Percentiles rank a stretch among this genome's conserved stretches.
phyloP scores from a whole-genome alignment of 2,329 filamentous ascomycete genomes.

The Hymenoscyphus scutula region DNA sequence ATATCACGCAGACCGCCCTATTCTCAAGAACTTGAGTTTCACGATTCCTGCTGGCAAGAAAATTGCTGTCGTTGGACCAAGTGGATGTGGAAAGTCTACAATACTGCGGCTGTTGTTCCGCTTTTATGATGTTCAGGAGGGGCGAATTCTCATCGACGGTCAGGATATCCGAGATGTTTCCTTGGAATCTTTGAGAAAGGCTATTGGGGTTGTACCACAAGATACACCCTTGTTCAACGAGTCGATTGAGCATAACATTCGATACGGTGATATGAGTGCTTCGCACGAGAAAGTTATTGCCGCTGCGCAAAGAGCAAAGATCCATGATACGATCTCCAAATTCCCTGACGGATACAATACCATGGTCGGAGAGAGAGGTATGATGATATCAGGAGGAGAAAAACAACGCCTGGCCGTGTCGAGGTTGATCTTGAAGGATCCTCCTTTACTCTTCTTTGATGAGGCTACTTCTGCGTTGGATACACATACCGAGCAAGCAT shows the following conservation, averaged over 20 bases:
- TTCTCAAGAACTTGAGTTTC: conserved; percentile 78
- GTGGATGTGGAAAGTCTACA: conserved; percentile 94
- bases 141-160: conserved; percentile 85
- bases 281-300: conserved; percentile 68
- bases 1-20: conserved; percentile 82
- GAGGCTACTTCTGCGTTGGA: conserved; percentile 91
- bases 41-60: conserved; percentile 96
- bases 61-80: conserved; percentile 91
- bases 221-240: conserved; percentile 98
- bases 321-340: conserved; percentile 76
- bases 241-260: conserved; percentile 92
- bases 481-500: conserved; percentile 87
- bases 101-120: conserved; percentile 88
- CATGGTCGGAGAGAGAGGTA: conserved; percentile 86
- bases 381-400: conserved; percentile 96
- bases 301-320: conserved; percentile 77
- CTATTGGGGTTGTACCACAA: conserved; percentile 94
- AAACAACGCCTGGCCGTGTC: conserved; percentile 89
- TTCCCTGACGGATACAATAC: conserved; percentile 89
- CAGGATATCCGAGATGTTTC: conserved; percentile 85
- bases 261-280: conserved; percentile 81
- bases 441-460: conserved; percentile 88
- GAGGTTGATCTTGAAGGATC: conserved; percentile 81
- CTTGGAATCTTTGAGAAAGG: conserved; percentile 75
- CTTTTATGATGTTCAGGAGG: conserved; percentile 84